Base-by-base conservation (phyloP, 768 basidiomycete genomes). In the Leccinum imitatum region DNA sequence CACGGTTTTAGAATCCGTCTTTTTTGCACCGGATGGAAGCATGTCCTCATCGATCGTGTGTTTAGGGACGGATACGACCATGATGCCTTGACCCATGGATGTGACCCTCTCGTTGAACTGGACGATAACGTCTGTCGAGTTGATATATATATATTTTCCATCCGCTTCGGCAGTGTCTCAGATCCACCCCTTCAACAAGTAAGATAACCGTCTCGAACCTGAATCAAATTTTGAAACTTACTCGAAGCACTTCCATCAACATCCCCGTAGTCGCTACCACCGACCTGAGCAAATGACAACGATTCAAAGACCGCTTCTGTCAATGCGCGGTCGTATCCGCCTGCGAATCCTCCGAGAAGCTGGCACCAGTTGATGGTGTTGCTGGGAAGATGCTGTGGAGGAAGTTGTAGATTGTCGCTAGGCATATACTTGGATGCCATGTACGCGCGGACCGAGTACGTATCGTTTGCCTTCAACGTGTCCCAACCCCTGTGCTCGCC, bases 281-380 rank as follows among this genome's bases (percentile, higher is more conserved):
- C 52, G 0, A 57, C 37, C 1, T 50, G 33, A 37, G 62, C 67
- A 21, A 76, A 76, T 3, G 66, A 65, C 23, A 78, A 33, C 4
- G 64, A 56, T 5, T 63, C 69, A 19, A 79, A 60, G 21, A 79
- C 70, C 0, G 67, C 63, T 62, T 79, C 78, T 1, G 73, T 62
- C 41, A 79, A 63, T 15, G 69, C 69, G 0, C 69, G 67, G 58
- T 79, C 76, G 61, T 72, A 79, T 59, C 64, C 71, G 1, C 71
- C 73, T 5, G 69, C 69, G 31, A 63, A 68, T 15, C 65, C 67
- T 39, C 69, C 73, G 11, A 79, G 71, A 9, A 73, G 75, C 54
- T 75, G 53, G 8, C 54, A 53, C 66, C 66, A 79, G 59, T 76
- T 71, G 46, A 78, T 62, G 9, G 73, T 65, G 19, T 65, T 53